Evolutionary conservation across 306 rosid genomes (phyloP), one percentile per base, ranked within the genome.

Genomic region (Prunus fruticosa): DNA sequence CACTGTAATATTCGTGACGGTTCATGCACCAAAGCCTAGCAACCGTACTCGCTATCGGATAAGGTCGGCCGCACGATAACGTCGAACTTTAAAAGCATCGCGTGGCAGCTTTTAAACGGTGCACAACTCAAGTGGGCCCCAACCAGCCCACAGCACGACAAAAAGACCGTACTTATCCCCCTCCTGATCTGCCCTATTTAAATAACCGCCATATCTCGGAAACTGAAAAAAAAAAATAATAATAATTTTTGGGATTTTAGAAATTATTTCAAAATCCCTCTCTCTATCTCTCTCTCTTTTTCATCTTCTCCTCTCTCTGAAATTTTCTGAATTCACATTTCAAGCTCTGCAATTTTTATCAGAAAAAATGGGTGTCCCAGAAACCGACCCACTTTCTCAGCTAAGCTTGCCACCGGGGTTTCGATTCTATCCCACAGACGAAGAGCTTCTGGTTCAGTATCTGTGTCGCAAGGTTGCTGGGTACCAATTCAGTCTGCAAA

Each of bases 401-500:
- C 85, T 94, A 61, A 85, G 89, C 47, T 85, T 94, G 65, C 98
- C 98, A 11, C 97, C 98, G 14, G 98, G 98, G 32, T 94, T 94
- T 51, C 87, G 98, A 41, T 94, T 94, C 61, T 94, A 23, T 54
- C 97, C 98, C 2, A 94, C 97, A 0, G 98, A 94, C 22, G 98
- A 94, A 68, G 98, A 94, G 86, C 97, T 94, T 76, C 63, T 94
- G 34, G 98, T 94, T 68, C 96, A 94, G 64, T 94, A 94, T 46
- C 85, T 94, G 1, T 90, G 96, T 73, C 87, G 94, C 20, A 91
- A 94, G 79, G 98, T 94, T 19, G 98, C 98, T 8, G 98, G 98
- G 2, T 88, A 91, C 10, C 94, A 91, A 73, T 94, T 94, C 63
- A 82, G 75, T 79, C 82, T 91, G n/a, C 90, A 88, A 46, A 86